A percentile compares a stretch with the other conserved stretches of the same genome.
phyloP scores from a whole-genome alignment of 139 green algal species.

The Closterium sp. region DNA sequence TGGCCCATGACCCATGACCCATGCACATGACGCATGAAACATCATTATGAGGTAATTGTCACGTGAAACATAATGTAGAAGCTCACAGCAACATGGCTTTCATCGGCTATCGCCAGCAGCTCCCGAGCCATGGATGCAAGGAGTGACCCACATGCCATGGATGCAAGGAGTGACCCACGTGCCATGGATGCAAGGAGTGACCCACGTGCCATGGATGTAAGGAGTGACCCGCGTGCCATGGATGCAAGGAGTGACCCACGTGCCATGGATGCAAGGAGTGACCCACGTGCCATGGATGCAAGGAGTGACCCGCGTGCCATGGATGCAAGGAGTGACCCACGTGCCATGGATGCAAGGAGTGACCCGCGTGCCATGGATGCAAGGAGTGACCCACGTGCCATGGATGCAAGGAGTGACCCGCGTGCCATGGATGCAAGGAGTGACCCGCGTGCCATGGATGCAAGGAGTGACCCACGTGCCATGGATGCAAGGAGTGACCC shows the following conservation, averaged over 20 bases:
- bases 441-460: conserved; percentile 82
- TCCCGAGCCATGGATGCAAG: conserved; percentile 79
- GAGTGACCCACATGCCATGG: too few species aligned
- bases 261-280: conserved; percentile 77
- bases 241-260: conserved; percentile 73
- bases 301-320: conserved; percentile 89
- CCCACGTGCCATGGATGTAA: conserved; percentile 83
- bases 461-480: conserved; percentile 80
- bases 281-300: conserved; percentile 79
- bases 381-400: conserved; percentile 85
- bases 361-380: conserved; percentile 81
- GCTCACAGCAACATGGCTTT: conserved; percentile 76
- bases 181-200: conserved; percentile 79
- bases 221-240: conserved; percentile 85
- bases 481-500: conserved; percentile 76
- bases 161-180: conserved; percentile 72
- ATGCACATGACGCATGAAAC: neutral
- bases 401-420: conserved; percentile 71
- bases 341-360: conserved; percentile 77
- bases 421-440: conserved; percentile 79
- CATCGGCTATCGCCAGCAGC: conserved; percentile 70
- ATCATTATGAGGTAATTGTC: too few species aligned
- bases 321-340: conserved; percentile 72
- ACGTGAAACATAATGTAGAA: neutral
- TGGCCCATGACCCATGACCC: too few species aligned